Evolutionary conservation across 2,329 filamentous ascomycete species (phyloP).

Genomic region (Aspergillus versicolor): DNA sequence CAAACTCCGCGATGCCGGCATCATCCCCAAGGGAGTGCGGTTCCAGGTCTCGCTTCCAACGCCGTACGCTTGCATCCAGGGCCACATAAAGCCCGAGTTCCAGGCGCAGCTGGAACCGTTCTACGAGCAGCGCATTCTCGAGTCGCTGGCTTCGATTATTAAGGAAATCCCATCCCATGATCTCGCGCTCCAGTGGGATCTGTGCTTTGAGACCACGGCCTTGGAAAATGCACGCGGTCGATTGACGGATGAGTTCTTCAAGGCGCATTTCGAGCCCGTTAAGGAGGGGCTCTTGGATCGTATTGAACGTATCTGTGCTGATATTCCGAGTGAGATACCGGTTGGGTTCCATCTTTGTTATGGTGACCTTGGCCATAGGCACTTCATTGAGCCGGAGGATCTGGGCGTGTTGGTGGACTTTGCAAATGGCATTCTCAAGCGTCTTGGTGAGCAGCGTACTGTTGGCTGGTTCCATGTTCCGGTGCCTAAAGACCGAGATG

Average conservation of each 20-base stretch:
- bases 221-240: constrained; percentile 23
- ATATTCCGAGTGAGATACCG: constrained; percentile 31
- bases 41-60: constrained; percentile 36
- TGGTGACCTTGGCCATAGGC: constrained; percentile 45
- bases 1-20: constrained; percentile 16
- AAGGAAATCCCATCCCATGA: constrained; percentile 27
- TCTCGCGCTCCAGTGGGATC: constrained; percentile 35
- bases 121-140: constrained; percentile 27
- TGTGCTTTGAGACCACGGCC: constrained; percentile 22
- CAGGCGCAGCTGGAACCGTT: constrained; percentile 26
- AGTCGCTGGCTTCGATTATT: constrained; percentile 25
- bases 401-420: constrained; percentile 37
- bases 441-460: neutral
- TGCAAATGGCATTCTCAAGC: constrained; percentile 26
- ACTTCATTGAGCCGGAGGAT: constrained; percentile 47
- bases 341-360: constrained; percentile 51
- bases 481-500: constrained; percentile 40
- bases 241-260: constrained; percentile 28
- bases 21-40: constrained; percentile 24
- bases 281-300: neutral
- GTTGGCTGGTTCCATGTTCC: constrained; percentile 44
- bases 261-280: constrained; percentile 24
- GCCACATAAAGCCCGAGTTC: constrained; percentile 23
- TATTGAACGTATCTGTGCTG: neutral
- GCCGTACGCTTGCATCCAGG: constrained; percentile 5